phyloP scores from a whole-genome alignment of 2,329 filamentous ascomycete species.

The Colletotrichum australisinense region DNA sequence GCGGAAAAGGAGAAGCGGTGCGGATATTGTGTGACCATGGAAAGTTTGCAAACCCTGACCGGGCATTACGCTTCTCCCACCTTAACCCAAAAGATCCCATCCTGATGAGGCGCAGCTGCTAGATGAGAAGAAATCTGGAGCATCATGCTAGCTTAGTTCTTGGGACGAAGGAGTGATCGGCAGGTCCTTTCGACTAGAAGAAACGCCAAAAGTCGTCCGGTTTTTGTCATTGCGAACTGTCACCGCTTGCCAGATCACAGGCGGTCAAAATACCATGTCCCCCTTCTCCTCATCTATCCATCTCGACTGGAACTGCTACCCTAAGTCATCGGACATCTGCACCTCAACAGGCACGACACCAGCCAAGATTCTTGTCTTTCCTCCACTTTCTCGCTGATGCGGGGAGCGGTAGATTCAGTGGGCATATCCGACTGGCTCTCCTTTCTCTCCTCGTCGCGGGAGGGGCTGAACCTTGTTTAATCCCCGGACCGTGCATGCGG shows the following conservation, averaged over 20 bases:
- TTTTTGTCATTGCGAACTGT: slow-evolving; percentile 1
- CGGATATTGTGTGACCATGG: neutral
- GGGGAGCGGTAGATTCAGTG: slow-evolving; percentile 17
- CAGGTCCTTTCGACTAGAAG: slow-evolving; percentile 7
- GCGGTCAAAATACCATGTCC: neutral
- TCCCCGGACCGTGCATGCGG: slow-evolving; percentile 29
- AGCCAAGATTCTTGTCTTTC: slow-evolving; percentile 10
- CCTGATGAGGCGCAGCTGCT: slow-evolving; percentile 5
- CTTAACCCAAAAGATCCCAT: neutral
- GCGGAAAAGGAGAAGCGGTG: slow-evolving; percentile 11
- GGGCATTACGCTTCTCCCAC: neutral
- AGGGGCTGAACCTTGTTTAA: slow-evolving; percentile 36
- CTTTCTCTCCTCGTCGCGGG: neutral
- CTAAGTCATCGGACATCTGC: slow-evolving; percentile 5
- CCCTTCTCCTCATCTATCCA: neutral
- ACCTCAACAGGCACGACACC: slow-evolving; percentile 4
- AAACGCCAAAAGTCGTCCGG: neutral
- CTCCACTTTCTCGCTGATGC: neutral
- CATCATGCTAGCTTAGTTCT: neutral
- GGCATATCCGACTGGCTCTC: slow-evolving; percentile 17
- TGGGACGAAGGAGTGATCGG: slow-evolving; percentile 26
- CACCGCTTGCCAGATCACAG: neutral
- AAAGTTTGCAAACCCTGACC: neutral
- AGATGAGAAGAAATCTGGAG: neutral
- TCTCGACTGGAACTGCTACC: neutral